Conservation (phyloP, 768 basidiomycete species). For the Pleurotus giganteus region DNA sequence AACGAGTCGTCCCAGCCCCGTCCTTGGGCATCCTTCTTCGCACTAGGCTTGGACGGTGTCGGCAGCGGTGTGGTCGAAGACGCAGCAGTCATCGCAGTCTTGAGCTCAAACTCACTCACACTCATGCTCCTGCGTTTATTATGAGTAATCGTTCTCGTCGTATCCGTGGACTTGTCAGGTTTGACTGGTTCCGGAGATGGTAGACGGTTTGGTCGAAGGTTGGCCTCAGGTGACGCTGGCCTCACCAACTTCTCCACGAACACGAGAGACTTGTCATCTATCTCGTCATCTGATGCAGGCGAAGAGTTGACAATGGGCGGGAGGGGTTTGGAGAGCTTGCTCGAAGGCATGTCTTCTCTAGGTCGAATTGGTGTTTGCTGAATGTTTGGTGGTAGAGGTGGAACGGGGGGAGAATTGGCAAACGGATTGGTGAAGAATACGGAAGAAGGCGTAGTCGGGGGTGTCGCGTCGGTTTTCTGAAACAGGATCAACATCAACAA, state of each 20-base stretch:
- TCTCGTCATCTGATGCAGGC: slow-evolving; percentile 30
- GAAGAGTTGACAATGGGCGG: slow-evolving; percentile 49
- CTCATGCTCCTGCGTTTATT: slow-evolving; percentile 68
- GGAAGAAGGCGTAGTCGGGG: slow-evolving; percentile 28
- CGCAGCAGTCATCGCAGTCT: slow-evolving; percentile 37
- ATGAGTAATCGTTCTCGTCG: slow-evolving; percentile 25
- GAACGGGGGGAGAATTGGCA: slow-evolving; percentile 48
- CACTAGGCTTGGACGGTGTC: slow-evolving; percentile 21
- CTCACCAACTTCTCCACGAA: slow-evolving; percentile 49
- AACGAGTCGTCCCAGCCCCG: slow-evolving; percentile 37
- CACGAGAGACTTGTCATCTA: slow-evolving; percentile 56
- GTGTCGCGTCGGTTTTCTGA: slow-evolving; percentile 55
- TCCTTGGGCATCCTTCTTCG: slow-evolving; percentile 15
- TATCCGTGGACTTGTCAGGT: slow-evolving; percentile 27
- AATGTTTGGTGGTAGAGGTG: slow-evolving; percentile 49
- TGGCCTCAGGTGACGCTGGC: slow-evolving; percentile 26
- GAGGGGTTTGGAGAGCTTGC: slow-evolving; percentile 52
- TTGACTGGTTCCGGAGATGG: slow-evolving; percentile 24
- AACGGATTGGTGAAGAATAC: slow-evolving; percentile 37
- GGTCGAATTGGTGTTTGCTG: slow-evolving; percentile 36
- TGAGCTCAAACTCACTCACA: slow-evolving; percentile 61
- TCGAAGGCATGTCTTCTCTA: slow-evolving; percentile 49
- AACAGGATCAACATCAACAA: slow-evolving; percentile 17
- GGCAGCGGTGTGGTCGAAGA: slow-evolving; percentile 36
- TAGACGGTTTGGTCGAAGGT: neutral